Percentiles rank a stretch among this genome's conserved stretches.
phyloP scores from a whole-genome alignment of 768 basidiomycete species.

The Hortiboletus campestris region DNA sequence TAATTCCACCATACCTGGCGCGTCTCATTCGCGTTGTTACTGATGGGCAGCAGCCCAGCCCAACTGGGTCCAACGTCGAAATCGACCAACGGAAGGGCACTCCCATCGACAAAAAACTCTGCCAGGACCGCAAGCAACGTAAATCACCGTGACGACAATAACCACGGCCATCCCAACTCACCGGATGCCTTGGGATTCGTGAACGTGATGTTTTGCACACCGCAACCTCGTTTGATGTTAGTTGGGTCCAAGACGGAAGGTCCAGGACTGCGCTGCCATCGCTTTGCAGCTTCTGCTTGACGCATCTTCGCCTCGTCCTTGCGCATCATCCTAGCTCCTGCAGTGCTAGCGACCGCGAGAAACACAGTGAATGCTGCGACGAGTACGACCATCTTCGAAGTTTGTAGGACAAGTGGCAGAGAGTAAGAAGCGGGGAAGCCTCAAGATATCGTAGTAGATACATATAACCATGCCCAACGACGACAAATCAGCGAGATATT shows the following conservation, averaged over 20 bases:
- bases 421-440: background rate
- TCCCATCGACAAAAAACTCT: conserved; percentile 75
- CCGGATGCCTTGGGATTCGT: conserved; percentile 62
- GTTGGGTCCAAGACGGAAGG: background rate
- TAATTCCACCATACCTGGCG: conserved; percentile 46
- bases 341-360: conserved; percentile 5
- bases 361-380: conserved; percentile 1
- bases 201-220: conserved; percentile 68
- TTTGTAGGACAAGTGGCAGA: background rate
- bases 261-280: conserved; percentile 25
- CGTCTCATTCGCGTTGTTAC: conserved; percentile 55
- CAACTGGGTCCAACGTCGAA: conserved; percentile 77
- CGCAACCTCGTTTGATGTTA: conserved; percentile 4
- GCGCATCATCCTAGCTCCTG: conserved; percentile 22
- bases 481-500: no score
- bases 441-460: background rate
- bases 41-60: conserved; percentile 74
- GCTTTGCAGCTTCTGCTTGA: conserved; percentile 49
- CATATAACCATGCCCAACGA: no score
- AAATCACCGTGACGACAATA: background rate
- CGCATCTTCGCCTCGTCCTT: conserved; percentile 44
- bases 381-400: conserved; percentile 14
- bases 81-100: conserved; percentile 60
- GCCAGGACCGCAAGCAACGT: background rate
- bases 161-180: conserved; percentile 21